Evolutionary conservation across 106 monocot genomes (phyloP).

Genomic region (Dendrobium officinale): DNA sequence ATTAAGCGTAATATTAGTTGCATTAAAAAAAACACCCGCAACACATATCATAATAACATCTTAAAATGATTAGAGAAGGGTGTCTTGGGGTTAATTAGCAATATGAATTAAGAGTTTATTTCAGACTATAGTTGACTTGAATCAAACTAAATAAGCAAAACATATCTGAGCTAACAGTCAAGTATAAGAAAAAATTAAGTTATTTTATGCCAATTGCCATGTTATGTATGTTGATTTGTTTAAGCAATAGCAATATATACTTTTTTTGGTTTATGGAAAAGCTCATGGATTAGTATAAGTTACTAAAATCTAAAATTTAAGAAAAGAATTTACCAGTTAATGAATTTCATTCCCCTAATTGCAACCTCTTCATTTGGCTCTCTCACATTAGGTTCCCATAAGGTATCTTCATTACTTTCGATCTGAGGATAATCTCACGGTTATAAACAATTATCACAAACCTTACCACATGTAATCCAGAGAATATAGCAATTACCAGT

Average conservation of each 20-base stretch:
- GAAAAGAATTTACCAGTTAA: slow-evolving; percentile 58
- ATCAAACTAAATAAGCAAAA: not conserved
- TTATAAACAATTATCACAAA: slow-evolving; percentile 1
- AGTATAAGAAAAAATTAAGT: not conserved
- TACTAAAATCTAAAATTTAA: not conserved
- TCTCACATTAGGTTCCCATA: slow-evolving; percentile 68
- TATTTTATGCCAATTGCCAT: not conserved
- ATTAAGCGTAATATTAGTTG: too few relatives aligned
- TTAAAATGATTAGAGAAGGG: too few relatives aligned
- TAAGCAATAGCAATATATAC: too few relatives aligned
- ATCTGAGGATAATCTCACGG: slow-evolving; percentile 40
- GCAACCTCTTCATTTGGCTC: slow-evolving; percentile 64
- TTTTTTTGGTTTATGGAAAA: not conserved
- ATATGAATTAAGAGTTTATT: too few relatives aligned
- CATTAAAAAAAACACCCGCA: too few relatives aligned
- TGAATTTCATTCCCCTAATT: slow-evolving; percentile 72
- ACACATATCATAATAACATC: too few relatives aligned
- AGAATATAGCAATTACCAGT: slow-evolving; percentile 34
- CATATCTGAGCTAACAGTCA: not conserved
- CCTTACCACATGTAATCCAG: not conserved
- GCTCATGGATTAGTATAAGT: not conserved
- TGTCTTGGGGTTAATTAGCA: too few relatives aligned
- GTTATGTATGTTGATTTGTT: not conserved
- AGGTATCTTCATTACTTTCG: slow-evolving; percentile 76
- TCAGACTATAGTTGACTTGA: too few relatives aligned